These are phyloP conservation scores for Coemansia sp. DNA, from an alignment of 192 early-diverging fungal genomes.

Conservation along the genomic window DNA sequence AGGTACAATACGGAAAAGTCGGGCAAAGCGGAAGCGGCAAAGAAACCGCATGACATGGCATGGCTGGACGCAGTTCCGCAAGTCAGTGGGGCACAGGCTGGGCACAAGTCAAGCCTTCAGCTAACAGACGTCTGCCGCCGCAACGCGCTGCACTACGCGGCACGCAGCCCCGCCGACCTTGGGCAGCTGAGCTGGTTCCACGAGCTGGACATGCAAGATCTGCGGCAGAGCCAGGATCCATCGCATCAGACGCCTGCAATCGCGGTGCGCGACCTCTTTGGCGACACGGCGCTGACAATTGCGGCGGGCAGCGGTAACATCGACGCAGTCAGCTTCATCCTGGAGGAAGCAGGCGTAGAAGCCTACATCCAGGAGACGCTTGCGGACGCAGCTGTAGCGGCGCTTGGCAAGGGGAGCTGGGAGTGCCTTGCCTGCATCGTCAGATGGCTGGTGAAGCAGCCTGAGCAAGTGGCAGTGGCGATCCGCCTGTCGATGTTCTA, in stretches of 20 bases:
- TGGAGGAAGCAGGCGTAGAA: constrained; percentile 38
- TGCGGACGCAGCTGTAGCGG: constrained; percentile 29
- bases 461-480: constrained; percentile 29
- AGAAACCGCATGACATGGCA: constrained; percentile 21
- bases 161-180: constrained; percentile 26
- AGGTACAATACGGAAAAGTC: constrained; percentile 31
- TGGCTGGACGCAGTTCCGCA: constrained; percentile 45
- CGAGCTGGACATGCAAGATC: constrained; percentile 30
- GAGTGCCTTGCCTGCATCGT: constrained; percentile 21
- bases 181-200: constrained; percentile 40
- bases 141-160: constrained; percentile 49
- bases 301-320: constrained; percentile 37
- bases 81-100: constrained; percentile 14
- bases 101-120: constrained; percentile 17
- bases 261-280: constrained; percentile 27
- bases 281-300: constrained; percentile 48
- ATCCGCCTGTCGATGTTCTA: constrained; percentile 41
- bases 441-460: constrained; percentile 18
- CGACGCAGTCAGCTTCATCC: constrained; percentile 36
- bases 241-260: constrained; percentile 19
- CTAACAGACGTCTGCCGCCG: constrained; percentile 36
- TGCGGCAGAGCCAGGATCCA: constrained; percentile 12
- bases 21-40: constrained; percentile 21
- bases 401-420: constrained; percentile 14
- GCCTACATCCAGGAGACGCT: constrained; percentile 24